phyloP scores from a whole-genome alignment of 106 monocot genomes.

The Dendrobium huoshanense region DNA sequence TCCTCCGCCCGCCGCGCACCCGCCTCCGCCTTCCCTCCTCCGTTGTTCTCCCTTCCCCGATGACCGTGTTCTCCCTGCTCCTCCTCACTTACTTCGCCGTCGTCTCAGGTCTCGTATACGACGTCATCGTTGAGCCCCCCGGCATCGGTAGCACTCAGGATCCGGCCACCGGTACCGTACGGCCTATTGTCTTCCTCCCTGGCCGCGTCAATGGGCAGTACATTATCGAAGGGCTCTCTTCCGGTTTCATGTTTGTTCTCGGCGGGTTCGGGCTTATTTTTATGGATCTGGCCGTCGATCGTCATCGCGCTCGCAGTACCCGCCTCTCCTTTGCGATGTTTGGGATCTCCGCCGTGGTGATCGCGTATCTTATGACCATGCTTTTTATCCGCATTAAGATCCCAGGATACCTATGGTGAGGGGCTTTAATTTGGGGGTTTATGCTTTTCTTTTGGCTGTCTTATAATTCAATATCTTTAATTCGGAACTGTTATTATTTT shows the following conservation, averaged over 20 bases:
- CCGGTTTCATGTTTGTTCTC: conserved; percentile 93
- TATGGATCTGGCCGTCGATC: conserved; percentile 79
- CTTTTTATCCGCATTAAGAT: conserved; percentile 96
- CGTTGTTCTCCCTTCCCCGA: conserved; percentile 60
- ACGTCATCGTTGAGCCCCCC: conserved; percentile 97
- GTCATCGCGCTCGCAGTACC: conserved; percentile 51
- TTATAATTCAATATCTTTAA: not conserved
- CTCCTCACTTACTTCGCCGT: conserved; percentile 91
- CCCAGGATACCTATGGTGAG: conserved; percentile 67
- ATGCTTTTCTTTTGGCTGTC: not conserved
- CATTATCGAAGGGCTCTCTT: conserved; percentile 96
- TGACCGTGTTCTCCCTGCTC: conserved; percentile 64
- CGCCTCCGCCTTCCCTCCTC: conserved; percentile 76
- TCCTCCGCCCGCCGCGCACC: conserved; percentile 74
- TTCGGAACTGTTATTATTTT: not conserved
- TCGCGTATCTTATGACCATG: conserved; percentile 78
- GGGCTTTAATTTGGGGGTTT: not conserved
- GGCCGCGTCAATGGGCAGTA: conserved; percentile 93
- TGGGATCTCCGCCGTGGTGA: conserved; percentile 57
- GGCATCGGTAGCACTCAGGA: conserved; percentile 92
- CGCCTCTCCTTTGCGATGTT: conserved; percentile 65
- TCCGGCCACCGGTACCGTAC: conserved; percentile 50
- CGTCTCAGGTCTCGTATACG: conserved; percentile 89
- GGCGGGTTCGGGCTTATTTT: conserved; percentile 77
- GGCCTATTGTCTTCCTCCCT: conserved; percentile 83